Evolutionary conservation across 345 rosid genomes (phyloP).

Genomic region (Ceriops decandra): DNA sequence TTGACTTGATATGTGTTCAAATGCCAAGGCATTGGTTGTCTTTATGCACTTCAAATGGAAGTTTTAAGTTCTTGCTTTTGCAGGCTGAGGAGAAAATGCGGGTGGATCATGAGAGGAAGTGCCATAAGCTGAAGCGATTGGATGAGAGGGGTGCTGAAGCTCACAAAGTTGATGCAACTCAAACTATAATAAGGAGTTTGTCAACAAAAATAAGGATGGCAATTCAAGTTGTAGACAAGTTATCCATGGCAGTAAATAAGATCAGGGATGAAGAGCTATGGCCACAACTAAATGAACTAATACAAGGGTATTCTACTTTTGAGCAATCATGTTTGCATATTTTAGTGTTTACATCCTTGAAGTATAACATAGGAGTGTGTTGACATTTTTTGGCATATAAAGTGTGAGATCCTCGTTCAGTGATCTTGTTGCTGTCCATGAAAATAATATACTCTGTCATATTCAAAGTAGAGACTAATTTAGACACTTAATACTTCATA

Average conservation of each 20-base stretch:
- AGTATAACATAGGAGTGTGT: too few species aligned
- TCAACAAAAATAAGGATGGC: slow-evolving; percentile 85
- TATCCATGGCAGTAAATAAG: slow-evolving; percentile 75
- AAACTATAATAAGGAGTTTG: slow-evolving; percentile 49
- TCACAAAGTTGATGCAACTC: slow-evolving; percentile 54
- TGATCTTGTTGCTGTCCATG: too few species aligned
- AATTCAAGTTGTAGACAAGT: slow-evolving; percentile 83
- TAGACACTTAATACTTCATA: background rate
- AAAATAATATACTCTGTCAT: too few species aligned
- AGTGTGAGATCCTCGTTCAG: too few species aligned
- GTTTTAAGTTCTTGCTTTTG: slow-evolving; percentile 14
- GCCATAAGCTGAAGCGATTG: slow-evolving; percentile 64
- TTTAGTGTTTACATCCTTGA: background rate
- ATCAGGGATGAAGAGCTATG: slow-evolving; percentile 94
- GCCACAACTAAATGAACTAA: slow-evolving; percentile 84
- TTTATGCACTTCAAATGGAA: background rate
- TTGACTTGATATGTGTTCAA: slow-evolving; percentile 4
- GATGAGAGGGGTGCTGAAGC: slow-evolving; percentile 84
- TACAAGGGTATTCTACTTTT: slow-evolving; percentile 60
- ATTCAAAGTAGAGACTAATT: too few species aligned
- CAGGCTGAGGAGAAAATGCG: slow-evolving; percentile 95
- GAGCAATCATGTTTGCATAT: background rate
- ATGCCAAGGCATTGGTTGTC: background rate
- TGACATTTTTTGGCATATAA: too few species aligned
- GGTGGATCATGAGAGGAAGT: slow-evolving; percentile 63